Evolutionary conservation across 768 basidiomycete species (phyloP), one percentile per base, ranked within the genome.

Genomic region (Suillus discolor): DNA sequence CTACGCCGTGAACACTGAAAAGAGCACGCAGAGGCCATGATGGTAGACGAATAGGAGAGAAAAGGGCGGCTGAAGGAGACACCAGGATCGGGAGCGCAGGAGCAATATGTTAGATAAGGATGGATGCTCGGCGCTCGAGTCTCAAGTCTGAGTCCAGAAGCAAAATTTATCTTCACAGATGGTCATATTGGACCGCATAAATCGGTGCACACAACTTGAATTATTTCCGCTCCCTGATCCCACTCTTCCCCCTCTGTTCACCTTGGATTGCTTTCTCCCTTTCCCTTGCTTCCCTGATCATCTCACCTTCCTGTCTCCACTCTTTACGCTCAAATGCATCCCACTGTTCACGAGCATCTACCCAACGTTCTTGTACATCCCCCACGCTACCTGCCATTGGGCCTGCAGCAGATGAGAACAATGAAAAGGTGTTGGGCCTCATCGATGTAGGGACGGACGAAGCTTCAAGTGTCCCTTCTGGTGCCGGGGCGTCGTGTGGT

Each of bases 301-400:
- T 47, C 73, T 91, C 88, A 0, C 89, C 93, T 73, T 94, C 91
- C 65, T 81, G 84, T 69, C 87, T 80, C 95, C 94, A 96, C 70
- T 90, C 84, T 70, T 75, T 82, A 72, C 80, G 88, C 78, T 98
- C 94, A 71, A 82, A 90, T 53, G 89, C 90, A 75, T 97, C 96
- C 78, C 88, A 97, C 54, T 84, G 85, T 34, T 93, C 92, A 67
- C 83, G 85, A 7, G 88, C 86, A 70, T 97, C 94, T n/a, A 97
- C 77, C 96, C 96, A 99, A 51, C 96, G 81, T 74, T 98, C 96
- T 75, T 98, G 96, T 7, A 96, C 87, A 71, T 96, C 94, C 25
- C 86, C 79, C 15, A 93, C 82, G 68, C 82, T 81, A 39, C 83
- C 85, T 61, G 79, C 77, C 65, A 88, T 73, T 2, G 82, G 75